Base-by-base conservation (phyloP, 2,329 filamentous ascomycete species). In the Paecilomyces sp. region DNA sequence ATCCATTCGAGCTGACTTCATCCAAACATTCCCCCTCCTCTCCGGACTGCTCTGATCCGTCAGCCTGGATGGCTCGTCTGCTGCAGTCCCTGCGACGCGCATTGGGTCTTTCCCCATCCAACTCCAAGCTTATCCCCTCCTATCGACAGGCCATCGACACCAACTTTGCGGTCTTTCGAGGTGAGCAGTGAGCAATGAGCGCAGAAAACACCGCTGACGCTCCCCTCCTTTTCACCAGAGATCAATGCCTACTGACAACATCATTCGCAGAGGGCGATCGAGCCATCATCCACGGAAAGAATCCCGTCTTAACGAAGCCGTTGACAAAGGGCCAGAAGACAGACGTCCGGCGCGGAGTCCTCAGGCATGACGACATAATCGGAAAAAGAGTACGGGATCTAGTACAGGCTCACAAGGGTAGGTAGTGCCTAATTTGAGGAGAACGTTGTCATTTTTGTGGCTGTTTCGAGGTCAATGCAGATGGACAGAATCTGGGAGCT, bases 301-400 rank as follows among this genome's bases (percentile, higher is more conserved):
- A 70, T 25, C 71, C 72, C 3, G 66, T 73, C 18, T 70, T 83
- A 50, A 76, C 75, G 0, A 75, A 74, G 57, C 77, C 76, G 24
- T 70, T 83, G 36, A 71, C 66, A 34, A 66, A 65, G 54, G 72
- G 74, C 25, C 70, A 71, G 9, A 72, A 69, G 61, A 74, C 72
- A 55, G 68, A 74, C 57, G 66, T 70, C 34, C 70, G 70, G 51
- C 67, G 70, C 11, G 77, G 76, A 12, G 58, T 65, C 36, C 65
- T 84, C 31, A 62, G 70, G 4, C 77, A 82, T 62, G 73, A 78
- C 57, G 80, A 85, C 41, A 83, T 92, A 59, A 88, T 92, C 66
- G 88, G 88, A 47, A 83, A 81, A 62, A 74, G 75, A 50, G 71
- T 83, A 3, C 81, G 88, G 62, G 85, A 89, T 64, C 68, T 80